Evolutionary conservation across 1,139 yeast species (phyloP).

Genomic region (Fermentozyma sake): DNA sequence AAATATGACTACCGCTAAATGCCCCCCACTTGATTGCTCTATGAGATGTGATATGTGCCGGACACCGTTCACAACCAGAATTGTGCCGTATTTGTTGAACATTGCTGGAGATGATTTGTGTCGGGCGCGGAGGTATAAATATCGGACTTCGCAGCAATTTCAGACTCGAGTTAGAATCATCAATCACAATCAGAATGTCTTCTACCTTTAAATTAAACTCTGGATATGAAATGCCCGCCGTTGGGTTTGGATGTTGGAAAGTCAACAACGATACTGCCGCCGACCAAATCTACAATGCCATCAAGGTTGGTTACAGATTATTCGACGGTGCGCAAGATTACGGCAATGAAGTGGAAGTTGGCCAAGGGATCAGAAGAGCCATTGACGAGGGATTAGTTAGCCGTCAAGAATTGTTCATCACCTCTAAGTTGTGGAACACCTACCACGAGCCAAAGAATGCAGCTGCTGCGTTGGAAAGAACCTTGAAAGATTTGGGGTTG

Average conservation of each 20-base stretch:
- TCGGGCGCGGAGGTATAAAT: too few species aligned
- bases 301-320: slow-evolving; percentile 67
- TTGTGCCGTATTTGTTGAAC: too few species aligned
- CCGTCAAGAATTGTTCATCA: slow-evolving; percentile 69
- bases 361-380: slow-evolving; percentile 62
- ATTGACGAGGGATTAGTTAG: slow-evolving; percentile 62
- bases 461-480: slow-evolving; percentile 54
- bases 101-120: too few species aligned
- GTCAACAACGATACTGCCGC: slow-evolving; percentile 54
- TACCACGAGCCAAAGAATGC: slow-evolving; percentile 66
- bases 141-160: too few species aligned
- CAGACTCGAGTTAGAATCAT: too few species aligned
- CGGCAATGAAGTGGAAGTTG: slow-evolving; percentile 73
- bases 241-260: slow-evolving; percentile 71
- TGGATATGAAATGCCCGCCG: slow-evolving; percentile 57
- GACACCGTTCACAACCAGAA: too few species aligned
- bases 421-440: slow-evolving; percentile 79
- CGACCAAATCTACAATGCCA: slow-evolving; percentile 59
- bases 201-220: slow-evolving; percentile 46
- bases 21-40: too few species aligned
- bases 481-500: slow-evolving; percentile 58
- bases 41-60: too few species aligned
- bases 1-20: too few species aligned
- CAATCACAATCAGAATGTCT: too few species aligned
- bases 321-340: slow-evolving; percentile 78